Evolutionary conservation across 805 yeast species (phyloP).

Genomic region (Ogataea paraovalis): DNA sequence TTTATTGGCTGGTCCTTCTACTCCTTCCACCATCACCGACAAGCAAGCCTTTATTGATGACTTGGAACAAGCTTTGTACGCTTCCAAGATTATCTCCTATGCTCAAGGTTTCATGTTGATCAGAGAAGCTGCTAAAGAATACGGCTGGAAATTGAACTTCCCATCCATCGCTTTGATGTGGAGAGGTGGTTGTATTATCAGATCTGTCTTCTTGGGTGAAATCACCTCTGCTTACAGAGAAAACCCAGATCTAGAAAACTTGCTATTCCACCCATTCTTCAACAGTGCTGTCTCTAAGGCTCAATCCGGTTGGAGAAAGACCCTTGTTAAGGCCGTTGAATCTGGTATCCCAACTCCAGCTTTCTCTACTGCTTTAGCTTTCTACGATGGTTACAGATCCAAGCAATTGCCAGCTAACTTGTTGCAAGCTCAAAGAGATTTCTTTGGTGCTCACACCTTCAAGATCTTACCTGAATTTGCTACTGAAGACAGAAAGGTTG

Average conservation of each 20-base stretch:
- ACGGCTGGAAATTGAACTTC: constrained; percentile 95
- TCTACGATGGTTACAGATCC: constrained; percentile 99
- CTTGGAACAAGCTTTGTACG: constrained; percentile 96
- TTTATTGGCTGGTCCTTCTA: constrained; percentile 75
- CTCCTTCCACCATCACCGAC: constrained; percentile 64
- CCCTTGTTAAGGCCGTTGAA: constrained; percentile 71
- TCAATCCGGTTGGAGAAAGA: constrained; percentile 92
- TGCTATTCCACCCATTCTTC: constrained; percentile 95
- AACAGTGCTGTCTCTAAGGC: constrained; percentile 87
- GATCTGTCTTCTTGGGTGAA: constrained; percentile 97
- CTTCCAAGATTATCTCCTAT: constrained; percentile 96
- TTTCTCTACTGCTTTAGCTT: constrained; percentile 91
- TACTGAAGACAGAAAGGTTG: constrained; percentile 70
- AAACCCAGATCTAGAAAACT: constrained; percentile 90
- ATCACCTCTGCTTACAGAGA: constrained; percentile 95
- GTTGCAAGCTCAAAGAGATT: constrained; percentile 99
- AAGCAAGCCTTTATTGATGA: constrained; percentile 83
- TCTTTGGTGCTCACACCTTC: constrained; percentile 99
- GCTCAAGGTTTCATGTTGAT: constrained; percentile 99
- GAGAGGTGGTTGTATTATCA: constrained; percentile 99
- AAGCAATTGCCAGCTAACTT: constrained; percentile 94
- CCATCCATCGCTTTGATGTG: constrained; percentile 99
- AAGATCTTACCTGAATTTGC: constrained; percentile 86
- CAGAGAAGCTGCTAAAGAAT: constrained; percentile 96
- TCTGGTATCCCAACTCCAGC: constrained; percentile 98